Percentiles rank a stretch among this genome's conserved stretches.
Conservation (phyloP, 2,329 filamentous ascomycete species). For the Allantophomopsis cytisporea region DNA sequence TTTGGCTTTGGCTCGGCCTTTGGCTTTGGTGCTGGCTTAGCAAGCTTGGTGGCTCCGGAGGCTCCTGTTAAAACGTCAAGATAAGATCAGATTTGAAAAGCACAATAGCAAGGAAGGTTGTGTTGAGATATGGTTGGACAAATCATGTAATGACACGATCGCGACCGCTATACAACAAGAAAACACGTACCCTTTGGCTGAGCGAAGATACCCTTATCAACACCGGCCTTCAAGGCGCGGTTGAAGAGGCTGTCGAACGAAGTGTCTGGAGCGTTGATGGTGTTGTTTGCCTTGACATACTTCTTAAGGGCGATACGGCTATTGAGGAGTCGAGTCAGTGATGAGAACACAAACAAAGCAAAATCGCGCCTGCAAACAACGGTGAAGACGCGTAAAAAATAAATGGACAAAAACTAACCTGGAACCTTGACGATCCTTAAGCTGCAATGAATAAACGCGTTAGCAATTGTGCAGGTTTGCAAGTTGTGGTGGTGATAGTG, state of each 20-base stretch:
- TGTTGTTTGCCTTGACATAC: conserved; percentile 61
- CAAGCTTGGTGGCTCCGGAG: conserved; percentile 61
- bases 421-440: conserved; percentile 58
- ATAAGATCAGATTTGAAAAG: conserved; percentile 4
- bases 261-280: conserved; percentile 37
- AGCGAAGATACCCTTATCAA: conserved; percentile 53
- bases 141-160: not conserved
- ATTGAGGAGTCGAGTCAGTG: conserved; percentile 6
- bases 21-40: conserved; percentile 38
- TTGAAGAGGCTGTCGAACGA: conserved; percentile 58
- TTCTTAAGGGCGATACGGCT: conserved; percentile 60
- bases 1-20: conserved; percentile 24
- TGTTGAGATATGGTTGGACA: too few species aligned
- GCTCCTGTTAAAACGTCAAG: conserved; percentile 33
- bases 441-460: conserved; percentile 28
- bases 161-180: not conserved
- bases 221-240: conserved; percentile 51
- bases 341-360: conserved; percentile 1
- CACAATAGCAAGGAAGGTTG: not conserved
- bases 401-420: conserved; percentile 37
- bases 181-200: conserved; percentile 55
- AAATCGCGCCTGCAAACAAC: not conserved
- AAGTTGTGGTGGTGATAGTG: conserved; percentile 5
- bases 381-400: not conserved
- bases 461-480: conserved; percentile 10